Evolutionary conservation across 1,139 yeast species (phyloP), one percentile per base, ranked within the genome.

Genomic region (Torulaspora globosa): DNA sequence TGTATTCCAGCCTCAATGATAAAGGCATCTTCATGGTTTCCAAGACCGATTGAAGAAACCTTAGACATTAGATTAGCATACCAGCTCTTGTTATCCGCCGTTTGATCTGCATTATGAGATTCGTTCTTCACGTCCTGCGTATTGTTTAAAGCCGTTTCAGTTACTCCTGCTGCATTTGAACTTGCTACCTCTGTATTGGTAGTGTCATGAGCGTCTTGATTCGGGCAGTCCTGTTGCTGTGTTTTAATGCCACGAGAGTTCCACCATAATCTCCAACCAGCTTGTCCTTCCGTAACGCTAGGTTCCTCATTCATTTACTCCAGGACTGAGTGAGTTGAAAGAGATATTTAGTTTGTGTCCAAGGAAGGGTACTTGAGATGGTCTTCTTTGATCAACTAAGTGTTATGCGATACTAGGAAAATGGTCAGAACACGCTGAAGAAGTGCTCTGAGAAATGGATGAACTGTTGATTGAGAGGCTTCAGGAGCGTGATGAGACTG

Each of bases 1-100:
- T 56, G 50, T 11, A 57, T 49, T 6, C 52, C 42, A 19, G 56
- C 54, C 11, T 54, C 55, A 21, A 59, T 43, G 9, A 31, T 46
- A 8, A 51, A 37, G 24, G 24, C 35, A 16, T 41, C 53, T 14
- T 39, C 40, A n/a, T 35, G 43, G 12, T 27, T 31, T 23, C 38
- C 38, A 27, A 44, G 23, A 15, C 54, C 37, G 9, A 44, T 44
- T 12, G 50, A 36, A 5, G 49, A 43, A 1, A 50, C 48, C 35
- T 35, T 49, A 1, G 51, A 41, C 15, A 47, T 35, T 2, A 54
- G 23, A 21, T 41, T 46, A 12, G 50, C 44, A 30, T 46, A 43
- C 51, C 53, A 48, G 23, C 50, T 41, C 35, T 40, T 29, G 29
- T 35, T 29, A 15, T 43, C 39, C 29, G 27, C 26, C 7, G 26